Evolutionary conservation across 192 early-diverging fungal genomes (phyloP).

Genomic region (Mortierella claussenii): DNA sequence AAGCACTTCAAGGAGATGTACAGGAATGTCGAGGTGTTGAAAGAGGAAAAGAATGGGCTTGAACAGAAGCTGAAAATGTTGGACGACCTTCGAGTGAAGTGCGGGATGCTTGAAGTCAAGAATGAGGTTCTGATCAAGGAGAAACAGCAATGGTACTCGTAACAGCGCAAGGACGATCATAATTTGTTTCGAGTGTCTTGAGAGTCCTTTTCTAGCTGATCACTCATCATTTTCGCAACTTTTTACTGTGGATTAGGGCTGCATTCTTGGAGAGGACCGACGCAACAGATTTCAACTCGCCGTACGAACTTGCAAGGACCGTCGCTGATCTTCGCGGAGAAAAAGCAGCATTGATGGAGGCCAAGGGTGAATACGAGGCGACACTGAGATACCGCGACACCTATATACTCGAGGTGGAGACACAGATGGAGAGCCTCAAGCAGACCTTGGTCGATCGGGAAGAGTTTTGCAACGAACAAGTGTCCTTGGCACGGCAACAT

Average conservation of each 20-base stretch:
- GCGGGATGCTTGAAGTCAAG: conserved; percentile 60
- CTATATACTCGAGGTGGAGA: conserved; percentile 49
- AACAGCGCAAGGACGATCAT: too few species aligned
- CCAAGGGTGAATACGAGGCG: conserved; percentile 52
- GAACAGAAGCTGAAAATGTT: conserved; percentile 67
- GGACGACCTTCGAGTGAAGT: conserved; percentile 58
- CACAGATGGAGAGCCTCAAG: conserved; percentile 54
- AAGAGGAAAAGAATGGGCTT: conserved; percentile 63
- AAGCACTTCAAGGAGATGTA: conserved; percentile 57
- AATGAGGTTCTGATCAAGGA: conserved; percentile 59
- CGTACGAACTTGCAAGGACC: conserved; percentile 58
- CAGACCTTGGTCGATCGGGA: conserved; percentile 58
- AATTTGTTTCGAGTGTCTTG: too few species aligned
- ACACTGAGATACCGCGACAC: conserved; percentile 41
- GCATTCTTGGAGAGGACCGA: conserved; percentile 57
- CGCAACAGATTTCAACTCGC: conserved; percentile 58
- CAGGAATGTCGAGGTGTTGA: conserved; percentile 60
- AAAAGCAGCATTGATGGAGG: conserved; percentile 50
- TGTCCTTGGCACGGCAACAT: conserved; percentile 39
- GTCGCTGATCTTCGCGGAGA: conserved; percentile 62
- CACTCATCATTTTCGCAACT: too few species aligned
- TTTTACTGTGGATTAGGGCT: conserved; percentile 20
- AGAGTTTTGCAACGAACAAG: conserved; percentile 53
- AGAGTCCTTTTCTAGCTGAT: too few species aligned
- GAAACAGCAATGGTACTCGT: conserved; percentile 64